phyloP scores from a whole-genome alignment of 2,329 filamentous ascomycete species.

The Exserohilum turcica region DNA sequence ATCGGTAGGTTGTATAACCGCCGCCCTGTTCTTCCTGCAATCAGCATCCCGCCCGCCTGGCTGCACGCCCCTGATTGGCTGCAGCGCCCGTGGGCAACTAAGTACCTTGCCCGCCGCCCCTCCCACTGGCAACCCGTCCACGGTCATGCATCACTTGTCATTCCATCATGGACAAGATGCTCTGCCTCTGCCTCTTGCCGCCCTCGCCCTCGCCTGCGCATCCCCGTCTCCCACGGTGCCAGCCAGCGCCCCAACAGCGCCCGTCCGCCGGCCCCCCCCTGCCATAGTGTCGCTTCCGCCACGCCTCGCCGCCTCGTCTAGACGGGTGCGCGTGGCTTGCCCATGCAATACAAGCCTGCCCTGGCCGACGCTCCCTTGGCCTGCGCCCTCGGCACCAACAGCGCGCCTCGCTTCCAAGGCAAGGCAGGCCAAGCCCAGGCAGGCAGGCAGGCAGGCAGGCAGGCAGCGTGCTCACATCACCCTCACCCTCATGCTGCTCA shows the following conservation, averaged over 20 bases:
- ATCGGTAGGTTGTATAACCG: too few relatives aligned
- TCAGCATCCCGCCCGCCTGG: slow-evolving; percentile 18
- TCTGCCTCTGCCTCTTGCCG: too few relatives aligned
- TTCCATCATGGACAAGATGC: neutral
- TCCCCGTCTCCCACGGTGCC: too few relatives aligned
- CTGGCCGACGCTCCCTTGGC: too few relatives aligned
- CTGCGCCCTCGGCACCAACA: neutral
- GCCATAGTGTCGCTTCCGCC: slow-evolving; percentile 6
- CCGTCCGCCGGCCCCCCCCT: slow-evolving; percentile 12
- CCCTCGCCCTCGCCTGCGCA: too few relatives aligned
- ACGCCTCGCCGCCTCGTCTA: slow-evolving; percentile 7
- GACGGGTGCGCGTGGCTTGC: slow-evolving; percentile 1
- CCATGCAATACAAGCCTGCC: too few relatives aligned
- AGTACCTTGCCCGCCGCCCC: slow-evolving; percentile 13
- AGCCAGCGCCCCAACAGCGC: slow-evolving; percentile 16
- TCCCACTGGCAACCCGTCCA: neutral
- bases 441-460: too few relatives aligned
- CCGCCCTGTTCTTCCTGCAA: slow-evolving; percentile 25
- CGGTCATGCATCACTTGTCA: slow-evolving; percentile 5
- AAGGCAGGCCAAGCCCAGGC: too few relatives aligned
- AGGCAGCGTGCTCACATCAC: too few relatives aligned
- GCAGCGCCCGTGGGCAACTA: slow-evolving; percentile 6
- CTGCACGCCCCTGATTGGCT: slow-evolving; percentile 9
- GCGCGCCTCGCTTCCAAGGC: too few relatives aligned
- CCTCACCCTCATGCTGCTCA: too few relatives aligned